Conservation (phyloP, 768 basidiomycete species). For the Stropharia rugosoannulata region DNA sequence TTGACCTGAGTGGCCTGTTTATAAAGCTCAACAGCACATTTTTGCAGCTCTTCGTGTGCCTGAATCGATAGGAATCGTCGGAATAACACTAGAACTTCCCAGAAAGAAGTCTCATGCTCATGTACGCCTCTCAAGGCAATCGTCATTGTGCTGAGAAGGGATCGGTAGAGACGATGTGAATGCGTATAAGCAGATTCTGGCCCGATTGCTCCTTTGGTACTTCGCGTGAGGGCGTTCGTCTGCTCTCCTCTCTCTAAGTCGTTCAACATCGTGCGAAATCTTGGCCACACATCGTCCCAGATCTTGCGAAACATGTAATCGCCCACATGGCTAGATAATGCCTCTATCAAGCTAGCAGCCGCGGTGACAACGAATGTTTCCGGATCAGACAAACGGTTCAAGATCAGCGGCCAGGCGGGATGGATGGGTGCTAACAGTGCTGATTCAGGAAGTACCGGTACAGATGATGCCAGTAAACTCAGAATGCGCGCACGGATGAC, state of each 20-base stretch:
- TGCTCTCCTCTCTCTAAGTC: slow-evolving; percentile 64
- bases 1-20: slow-evolving; percentile 57
- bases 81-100: slow-evolving; percentile 79
- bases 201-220: slow-evolving; percentile 49
- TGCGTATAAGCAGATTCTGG: slow-evolving; percentile 76
- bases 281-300: slow-evolving; percentile 95
- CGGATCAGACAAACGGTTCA: slow-evolving; percentile 74
- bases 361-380: slow-evolving; percentile 82
- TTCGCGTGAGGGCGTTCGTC: slow-evolving; percentile 62
- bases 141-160: slow-evolving; percentile 73
- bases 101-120: slow-evolving; percentile 66
- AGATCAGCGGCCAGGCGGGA: slow-evolving; percentile 90
- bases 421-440: slow-evolving; percentile 85
- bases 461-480: slow-evolving; percentile 67
- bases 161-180: slow-evolving; percentile 78
- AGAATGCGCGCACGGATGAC: slow-evolving; percentile 85
- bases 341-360: slow-evolving; percentile 71
- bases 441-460: slow-evolving; percentile 69
- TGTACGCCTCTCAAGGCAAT: slow-evolving; percentile 66
- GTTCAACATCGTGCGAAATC: slow-evolving; percentile 60
- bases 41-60: slow-evolving; percentile 75
- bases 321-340: slow-evolving; percentile 68
- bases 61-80: slow-evolving; percentile 71
- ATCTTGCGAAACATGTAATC: slow-evolving; percentile 83
- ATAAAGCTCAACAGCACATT: slow-evolving; percentile 65